Percentiles rank a stretch among this genome's conserved stretches.
These are phyloP conservation scores for Byssoonygena ceratinophila DNA, from an alignment of 2,329 filamentous ascomycete species.

Conservation along the genomic window DNA sequence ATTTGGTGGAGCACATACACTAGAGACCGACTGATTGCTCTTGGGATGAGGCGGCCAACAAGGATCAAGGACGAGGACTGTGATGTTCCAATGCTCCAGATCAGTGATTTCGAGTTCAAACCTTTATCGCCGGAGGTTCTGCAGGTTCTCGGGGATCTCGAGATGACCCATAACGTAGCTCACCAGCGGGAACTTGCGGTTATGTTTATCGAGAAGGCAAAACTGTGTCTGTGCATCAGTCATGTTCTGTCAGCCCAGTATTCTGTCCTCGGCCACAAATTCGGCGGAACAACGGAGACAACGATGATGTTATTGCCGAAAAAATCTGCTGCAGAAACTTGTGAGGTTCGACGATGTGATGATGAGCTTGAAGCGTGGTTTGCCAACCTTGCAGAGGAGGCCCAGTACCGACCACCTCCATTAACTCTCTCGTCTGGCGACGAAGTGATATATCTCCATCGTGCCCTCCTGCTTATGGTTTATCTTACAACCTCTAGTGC, in stretches of 20 bases:
- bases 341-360: constrained; percentile 69
- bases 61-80: constrained; percentile 89
- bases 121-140: constrained; percentile 56
- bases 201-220: constrained; percentile 86
- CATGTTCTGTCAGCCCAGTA: constrained; percentile 85
- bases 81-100: constrained; percentile 78
- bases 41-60: constrained; percentile 87
- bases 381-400: constrained; percentile 57
- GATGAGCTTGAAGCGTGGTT: constrained; percentile 69
- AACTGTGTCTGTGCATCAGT: constrained; percentile 79
- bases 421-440: constrained; percentile 42
- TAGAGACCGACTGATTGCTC: constrained; percentile 79
- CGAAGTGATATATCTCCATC: constrained; percentile 54
- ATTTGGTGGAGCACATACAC: constrained; percentile 99
- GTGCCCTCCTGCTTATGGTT: constrained; percentile 83
- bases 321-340: constrained; percentile 70
- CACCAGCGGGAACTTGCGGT: constrained; percentile 70
- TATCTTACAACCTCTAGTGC: constrained; percentile 88
- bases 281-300: constrained; percentile 58
- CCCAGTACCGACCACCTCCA: constrained; percentile 57
- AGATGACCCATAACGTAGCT: constrained; percentile 56
- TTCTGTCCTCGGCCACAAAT: constrained; percentile 75
- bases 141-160: constrained; percentile 59
- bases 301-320: constrained; percentile 88
- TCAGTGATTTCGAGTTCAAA: constrained; percentile 74